A percentile compares a stretch with the other conserved stretches of the same genome.
Evolutionary conservation across 2,329 filamentous ascomycete genomes (phyloP).

Genomic region (Talaromyces marneffei): DNA sequence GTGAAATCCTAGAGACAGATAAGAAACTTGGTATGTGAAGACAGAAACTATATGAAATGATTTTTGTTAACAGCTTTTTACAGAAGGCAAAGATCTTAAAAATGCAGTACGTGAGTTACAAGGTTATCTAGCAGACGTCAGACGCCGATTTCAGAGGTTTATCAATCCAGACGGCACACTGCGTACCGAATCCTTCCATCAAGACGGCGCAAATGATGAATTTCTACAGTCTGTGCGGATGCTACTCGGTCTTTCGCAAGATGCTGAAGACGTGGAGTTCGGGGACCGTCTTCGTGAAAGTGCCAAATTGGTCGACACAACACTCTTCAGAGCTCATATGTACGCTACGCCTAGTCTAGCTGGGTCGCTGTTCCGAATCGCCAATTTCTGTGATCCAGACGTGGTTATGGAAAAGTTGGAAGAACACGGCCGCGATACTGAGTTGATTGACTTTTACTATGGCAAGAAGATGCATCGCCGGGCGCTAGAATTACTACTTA

Average conservation of each 20-base stretch:
- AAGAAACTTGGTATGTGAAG: slow-evolving; percentile 26
- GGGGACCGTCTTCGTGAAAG: slow-evolving; percentile 67
- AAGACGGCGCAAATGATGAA: slow-evolving; percentile 32
- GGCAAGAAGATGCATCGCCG: slow-evolving; percentile 89
- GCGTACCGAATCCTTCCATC: slow-evolving; percentile 29
- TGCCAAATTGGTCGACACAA: slow-evolving; percentile 84
- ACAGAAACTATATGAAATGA: not conserved
- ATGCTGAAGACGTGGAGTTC: slow-evolving; percentile 53
- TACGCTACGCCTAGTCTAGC: slow-evolving; percentile 79
- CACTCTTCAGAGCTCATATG: slow-evolving; percentile 93
- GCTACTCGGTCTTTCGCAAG: slow-evolving; percentile 44
- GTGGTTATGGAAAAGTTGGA: slow-evolving; percentile 91
- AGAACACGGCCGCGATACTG: slow-evolving; percentile 80
- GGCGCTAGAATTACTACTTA: slow-evolving; percentile 72
- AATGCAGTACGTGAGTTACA: slow-evolving; percentile 76
- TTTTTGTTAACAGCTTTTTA: slow-evolving; percentile 11
- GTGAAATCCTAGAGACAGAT: slow-evolving; percentile 24
- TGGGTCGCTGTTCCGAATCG: slow-evolving; percentile 84
- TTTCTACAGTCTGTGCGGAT: slow-evolving; percentile 42
- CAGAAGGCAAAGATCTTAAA: slow-evolving; percentile 77
- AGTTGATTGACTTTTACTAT: slow-evolving; percentile 95
- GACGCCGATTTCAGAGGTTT: slow-evolving; percentile 58
- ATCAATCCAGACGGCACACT: slow-evolving; percentile 53
- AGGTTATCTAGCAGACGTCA: slow-evolving; percentile 80
- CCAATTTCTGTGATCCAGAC: slow-evolving; percentile 93